Evolutionary conservation across 768 basidiomycete species (phyloP).

Genomic region (Tephrocybe sp.): DNA sequence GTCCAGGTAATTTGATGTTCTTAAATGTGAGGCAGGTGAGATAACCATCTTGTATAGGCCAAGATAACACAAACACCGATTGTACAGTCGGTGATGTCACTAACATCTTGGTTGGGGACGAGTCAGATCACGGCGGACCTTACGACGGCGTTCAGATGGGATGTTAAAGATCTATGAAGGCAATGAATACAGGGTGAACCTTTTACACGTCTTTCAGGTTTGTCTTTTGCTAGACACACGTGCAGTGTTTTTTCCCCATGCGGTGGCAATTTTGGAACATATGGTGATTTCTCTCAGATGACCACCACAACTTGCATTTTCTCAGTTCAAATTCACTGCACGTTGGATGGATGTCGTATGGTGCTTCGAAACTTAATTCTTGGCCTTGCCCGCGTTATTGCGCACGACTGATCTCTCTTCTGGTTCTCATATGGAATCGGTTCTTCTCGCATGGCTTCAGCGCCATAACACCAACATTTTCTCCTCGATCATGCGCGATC

Average conservation of each 20-base stretch:
- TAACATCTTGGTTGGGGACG: conserved; percentile 42
- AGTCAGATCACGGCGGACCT: conserved; percentile 47
- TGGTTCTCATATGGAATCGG: neutral
- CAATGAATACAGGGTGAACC: neutral
- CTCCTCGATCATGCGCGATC: neutral
- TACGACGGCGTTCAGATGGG: conserved; percentile 30
- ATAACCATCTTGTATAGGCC: conserved; percentile 32
- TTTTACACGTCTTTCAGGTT: neutral
- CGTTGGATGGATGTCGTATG: neutral
- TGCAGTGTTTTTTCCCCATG: neutral
- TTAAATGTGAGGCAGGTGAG: neutral
- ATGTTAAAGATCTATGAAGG: conserved; percentile 11
- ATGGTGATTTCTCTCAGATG: conserved; percentile 3
- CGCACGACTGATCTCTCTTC: neutral
- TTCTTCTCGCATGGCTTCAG: neutral
- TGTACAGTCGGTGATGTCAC: conserved; percentile 55
- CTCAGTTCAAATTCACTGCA: neutral
- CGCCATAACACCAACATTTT: too few species aligned
- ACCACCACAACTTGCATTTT: neutral
- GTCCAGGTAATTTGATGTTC: conserved; percentile 39
- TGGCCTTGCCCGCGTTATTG: neutral
- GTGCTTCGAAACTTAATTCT: neutral
- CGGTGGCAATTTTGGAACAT: neutral
- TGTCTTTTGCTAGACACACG: neutral
- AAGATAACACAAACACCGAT: conserved; percentile 51